A percentile compares a stretch with the other conserved stretches of the same genome.
phyloP scores from a whole-genome alignment of 192 early-diverging fungal genomes.

The Chytriomyces hyalinus region DNA sequence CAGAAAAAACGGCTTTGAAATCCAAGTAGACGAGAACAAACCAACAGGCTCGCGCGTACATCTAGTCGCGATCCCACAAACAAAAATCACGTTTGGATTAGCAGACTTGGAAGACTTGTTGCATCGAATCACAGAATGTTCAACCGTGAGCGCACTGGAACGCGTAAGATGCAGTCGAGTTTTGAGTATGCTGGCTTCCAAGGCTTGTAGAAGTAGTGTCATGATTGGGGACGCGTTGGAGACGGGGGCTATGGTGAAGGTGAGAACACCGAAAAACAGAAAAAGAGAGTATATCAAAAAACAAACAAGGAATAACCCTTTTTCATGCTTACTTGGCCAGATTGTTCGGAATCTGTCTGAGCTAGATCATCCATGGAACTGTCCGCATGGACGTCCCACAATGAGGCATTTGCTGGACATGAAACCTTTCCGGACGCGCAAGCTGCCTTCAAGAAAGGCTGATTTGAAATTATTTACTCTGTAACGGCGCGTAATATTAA shows the following conservation, averaged over 20 bases:
- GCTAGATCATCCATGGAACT: slow-evolving; percentile 97
- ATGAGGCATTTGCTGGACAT: slow-evolving; percentile 79
- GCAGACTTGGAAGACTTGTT: slow-evolving; percentile 79
- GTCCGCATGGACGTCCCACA: slow-evolving; percentile 95
- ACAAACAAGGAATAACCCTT: neutral
- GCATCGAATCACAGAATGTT: slow-evolving; percentile 37
- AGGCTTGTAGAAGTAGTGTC: slow-evolving; percentile 86
- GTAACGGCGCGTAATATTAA: too few relatives aligned
- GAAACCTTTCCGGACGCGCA: neutral
- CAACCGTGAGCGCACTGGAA: slow-evolving; percentile 16
- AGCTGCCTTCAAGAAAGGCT: too few relatives aligned
- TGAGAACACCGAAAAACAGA: slow-evolving; percentile 11
- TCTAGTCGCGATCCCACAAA: slow-evolving; percentile 73
- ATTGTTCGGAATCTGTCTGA: slow-evolving; percentile 82
- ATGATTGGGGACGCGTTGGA: slow-evolving; percentile 91
- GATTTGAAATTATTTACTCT: too few relatives aligned
- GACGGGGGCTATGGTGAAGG: slow-evolving; percentile 71
- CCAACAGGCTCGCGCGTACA: slow-evolving; percentile 67
- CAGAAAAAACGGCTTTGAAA: slow-evolving; percentile 80
- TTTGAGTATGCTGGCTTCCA: slow-evolving; percentile 80
- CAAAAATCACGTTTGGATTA: slow-evolving; percentile 71
- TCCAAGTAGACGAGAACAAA: slow-evolving; percentile 64
- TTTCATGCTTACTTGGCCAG: slow-evolving; percentile 31
- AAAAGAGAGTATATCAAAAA: neutral
- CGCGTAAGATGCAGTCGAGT: slow-evolving; percentile 71